Evolutionary conservation across 2,329 filamentous ascomycete species (phyloP), one percentile per base, ranked within the genome.

Genomic region (Fusarium chuoi): DNA sequence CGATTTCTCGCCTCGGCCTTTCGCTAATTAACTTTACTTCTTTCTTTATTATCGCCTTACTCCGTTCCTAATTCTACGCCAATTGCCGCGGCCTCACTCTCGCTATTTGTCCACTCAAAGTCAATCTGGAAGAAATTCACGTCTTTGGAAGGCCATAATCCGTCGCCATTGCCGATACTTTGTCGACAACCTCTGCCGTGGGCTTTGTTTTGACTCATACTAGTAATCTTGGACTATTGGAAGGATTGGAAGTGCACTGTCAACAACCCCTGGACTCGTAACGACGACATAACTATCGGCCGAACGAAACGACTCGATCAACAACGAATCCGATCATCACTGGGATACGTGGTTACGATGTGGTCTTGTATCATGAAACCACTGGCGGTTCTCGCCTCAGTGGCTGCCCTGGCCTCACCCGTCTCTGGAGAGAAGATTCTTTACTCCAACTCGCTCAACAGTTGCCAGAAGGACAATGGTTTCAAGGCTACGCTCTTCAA

Each of bases 401-500:
- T 87, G 76, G 82, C 84, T 70, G 79, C 83, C 45, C 67, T 86
- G 62, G 75, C 82, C 42, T 80, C 89, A 58, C 83, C 89, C 68
- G 87, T 85, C 24, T 79, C 89, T 66, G 92, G 90, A 71, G 87
- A 90, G 79, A 88, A 87, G 73, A 86, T 94, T 79, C 93, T 98
- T 78, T 87, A 91, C 78, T 96, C 95, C 63, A 93, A 89, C 80
- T 97, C 95, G 33, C 89, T 98, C 76, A 95, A 94, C 82, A 89
- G 93, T 52, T 98, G 95, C 84, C 93, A 95, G 87, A 86, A 90
- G 67, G 92, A 96, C 83, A 96, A 93, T 35, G 92, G 91, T 79
- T 97, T 98, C 83, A 93, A 93, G 9, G 95, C 95, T 77, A 95
- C 92, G 77, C 88, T 96, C 67, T 98, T 98, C 89, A 92, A 97